Evolutionary conservation across 352 stramenopile genomes (phyloP).

Genomic region (Albugo candida): DNA sequence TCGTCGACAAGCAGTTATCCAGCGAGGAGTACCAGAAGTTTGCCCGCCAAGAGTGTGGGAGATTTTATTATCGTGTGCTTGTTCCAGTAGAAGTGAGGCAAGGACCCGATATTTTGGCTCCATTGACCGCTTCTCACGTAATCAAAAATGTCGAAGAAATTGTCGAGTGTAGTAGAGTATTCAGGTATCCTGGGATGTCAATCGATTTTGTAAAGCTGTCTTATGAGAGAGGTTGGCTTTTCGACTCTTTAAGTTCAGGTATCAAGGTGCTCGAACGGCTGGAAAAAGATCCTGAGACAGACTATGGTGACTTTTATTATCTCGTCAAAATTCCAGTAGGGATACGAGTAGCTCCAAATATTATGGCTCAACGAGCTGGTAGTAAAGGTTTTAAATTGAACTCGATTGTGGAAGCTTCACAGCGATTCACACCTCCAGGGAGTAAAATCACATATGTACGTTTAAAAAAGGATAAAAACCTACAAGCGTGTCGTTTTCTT

Average conservation of each 20-base stretch:
- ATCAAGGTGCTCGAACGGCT: conserved; percentile 55
- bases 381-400: conserved; percentile 57
- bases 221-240: conserved; percentile 68
- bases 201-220: conserved; percentile 67
- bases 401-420: conserved; percentile 64
- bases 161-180: conserved; percentile 45
- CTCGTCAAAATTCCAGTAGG: conserved; percentile 66
- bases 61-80: conserved; percentile 56
- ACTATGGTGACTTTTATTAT: conserved; percentile 69
- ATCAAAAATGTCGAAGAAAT: conserved; percentile 73
- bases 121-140: conserved; percentile 37
- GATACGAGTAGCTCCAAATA: conserved; percentile 58
- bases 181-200: conserved; percentile 44
- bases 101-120: conserved; percentile 44
- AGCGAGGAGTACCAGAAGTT: conserved; percentile 20
- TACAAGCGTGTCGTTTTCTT: conserved; percentile 26
- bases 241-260: conserved; percentile 63
- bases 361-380: conserved; percentile 62
- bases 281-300: conserved; percentile 31
- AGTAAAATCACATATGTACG: conserved; percentile 74
- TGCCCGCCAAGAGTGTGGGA: conserved; percentile 17
- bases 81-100: conserved; percentile 57
- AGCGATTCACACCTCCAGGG: conserved; percentile 57
- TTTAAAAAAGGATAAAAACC: conserved; percentile 56
- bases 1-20: conserved; percentile 9